Percentiles rank a stretch among this genome's conserved stretches.
These are phyloP conservation scores for Gaultheria prostrata DNA, from an alignment of 148 eudicot species.

Conservation along the genomic window DNA sequence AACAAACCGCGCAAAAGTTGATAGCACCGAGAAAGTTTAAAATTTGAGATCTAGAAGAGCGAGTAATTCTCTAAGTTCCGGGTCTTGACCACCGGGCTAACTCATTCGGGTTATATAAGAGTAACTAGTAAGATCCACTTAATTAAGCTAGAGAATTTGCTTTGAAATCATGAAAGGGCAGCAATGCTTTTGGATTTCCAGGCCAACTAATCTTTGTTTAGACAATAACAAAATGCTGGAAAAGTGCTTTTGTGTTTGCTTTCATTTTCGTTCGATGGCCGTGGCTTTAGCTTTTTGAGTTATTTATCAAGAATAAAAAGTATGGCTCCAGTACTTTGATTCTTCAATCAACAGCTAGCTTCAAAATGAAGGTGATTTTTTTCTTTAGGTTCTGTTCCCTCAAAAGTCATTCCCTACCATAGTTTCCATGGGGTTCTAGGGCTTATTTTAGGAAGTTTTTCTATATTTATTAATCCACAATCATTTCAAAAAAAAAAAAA, in stretches of 20 bases:
- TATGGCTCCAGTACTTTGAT: conserved; percentile 24
- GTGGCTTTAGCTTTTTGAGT: conserved; percentile 25
- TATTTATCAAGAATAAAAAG: background rate
- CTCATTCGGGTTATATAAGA: background rate
- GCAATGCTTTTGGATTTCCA: conserved; percentile 23
- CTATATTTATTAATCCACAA: background rate
- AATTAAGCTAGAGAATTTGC: conserved; percentile 18
- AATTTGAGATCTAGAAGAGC: background rate
- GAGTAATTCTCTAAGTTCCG: background rate
- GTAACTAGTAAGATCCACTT: background rate
- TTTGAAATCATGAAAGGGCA: conserved; percentile 31
- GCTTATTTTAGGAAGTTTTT: background rate
- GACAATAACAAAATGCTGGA: conserved; percentile 21
- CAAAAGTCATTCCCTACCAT: background rate
- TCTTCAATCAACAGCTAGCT: conserved; percentile 9
- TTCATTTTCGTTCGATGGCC: conserved; percentile 45
- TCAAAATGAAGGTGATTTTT: background rate
- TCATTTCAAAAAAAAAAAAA: too few species aligned
- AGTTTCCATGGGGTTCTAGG: background rate
- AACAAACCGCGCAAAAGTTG: background rate
- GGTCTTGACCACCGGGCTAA: background rate
- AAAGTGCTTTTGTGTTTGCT: conserved; percentile 57
- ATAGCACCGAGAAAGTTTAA: background rate
- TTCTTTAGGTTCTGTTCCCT: background rate
- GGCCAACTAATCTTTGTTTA: conserved; percentile 11